A percentile compares a stretch with the other conserved stretches of the same genome.
phyloP scores from a whole-genome alignment of 2,329 filamentous ascomycete genomes.

The Aspergillus oerlinghausenensis region DNA sequence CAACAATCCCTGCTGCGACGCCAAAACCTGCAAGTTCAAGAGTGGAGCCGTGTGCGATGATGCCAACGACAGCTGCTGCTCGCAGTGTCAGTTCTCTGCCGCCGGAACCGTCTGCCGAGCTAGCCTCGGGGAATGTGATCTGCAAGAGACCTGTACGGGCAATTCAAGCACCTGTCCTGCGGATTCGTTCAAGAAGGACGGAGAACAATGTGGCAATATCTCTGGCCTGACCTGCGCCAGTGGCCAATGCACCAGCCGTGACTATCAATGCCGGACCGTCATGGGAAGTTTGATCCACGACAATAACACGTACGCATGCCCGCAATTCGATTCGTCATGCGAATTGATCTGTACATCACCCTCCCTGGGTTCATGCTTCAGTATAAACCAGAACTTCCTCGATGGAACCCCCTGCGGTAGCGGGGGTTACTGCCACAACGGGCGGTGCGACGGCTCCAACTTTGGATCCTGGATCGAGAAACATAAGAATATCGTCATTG shows the following conservation, averaged over 20 bases:
- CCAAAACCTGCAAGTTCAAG: conserved; percentile 81
- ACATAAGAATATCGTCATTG: conserved; percentile 79
- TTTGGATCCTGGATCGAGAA: conserved; percentile 70
- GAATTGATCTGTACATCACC: conserved; percentile 71
- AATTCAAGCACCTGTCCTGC: conserved; percentile 66
- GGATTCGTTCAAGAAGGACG: conserved; percentile 67
- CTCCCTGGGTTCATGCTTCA: conserved; percentile 61
- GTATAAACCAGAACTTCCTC: conserved; percentile 82
- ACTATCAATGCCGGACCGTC: conserved; percentile 80
- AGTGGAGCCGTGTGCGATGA: conserved; percentile 67
- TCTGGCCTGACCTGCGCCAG: conserved; percentile 71
- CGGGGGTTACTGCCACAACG: conserved; percentile 74
- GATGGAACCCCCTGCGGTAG: conserved; percentile 83
- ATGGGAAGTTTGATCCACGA: conserved; percentile 69
- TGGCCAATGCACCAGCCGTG: conserved; percentile 89
- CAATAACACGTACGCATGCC: conserved; percentile 78
- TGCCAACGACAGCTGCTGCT: conserved; percentile 46
- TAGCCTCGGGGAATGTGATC: conserved; percentile 78
- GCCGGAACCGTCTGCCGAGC: conserved; percentile 72
- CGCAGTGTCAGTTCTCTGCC: conserved; percentile 41
- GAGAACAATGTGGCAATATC: conserved; percentile 60
- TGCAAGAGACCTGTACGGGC: conserved; percentile 77
- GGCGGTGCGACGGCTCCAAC: conserved; percentile 70
- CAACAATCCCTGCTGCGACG: conserved; percentile 75
- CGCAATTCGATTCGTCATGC: conserved; percentile 58